A percentile compares a stretch with the other conserved stretches of the same genome.
phyloP scores from a whole-genome alignment of 176 grass and related monocot genomes.

The Cenchrus fungigraminus region DNA sequence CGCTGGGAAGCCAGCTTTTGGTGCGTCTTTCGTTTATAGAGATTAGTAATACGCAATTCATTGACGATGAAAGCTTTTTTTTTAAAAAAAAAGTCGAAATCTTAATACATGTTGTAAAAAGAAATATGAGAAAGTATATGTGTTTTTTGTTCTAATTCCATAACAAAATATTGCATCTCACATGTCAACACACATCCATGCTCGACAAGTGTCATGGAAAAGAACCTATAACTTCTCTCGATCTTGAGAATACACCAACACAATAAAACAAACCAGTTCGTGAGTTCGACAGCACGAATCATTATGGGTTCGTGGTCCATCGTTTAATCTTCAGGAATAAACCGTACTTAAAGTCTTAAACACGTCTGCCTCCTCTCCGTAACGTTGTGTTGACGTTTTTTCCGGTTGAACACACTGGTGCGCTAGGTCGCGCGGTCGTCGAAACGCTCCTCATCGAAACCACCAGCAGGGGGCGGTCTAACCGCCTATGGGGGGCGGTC shows the following conservation, averaged over 20 bases:
- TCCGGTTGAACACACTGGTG: too few relatives aligned
- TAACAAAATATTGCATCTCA: not conserved
- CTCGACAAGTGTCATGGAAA: not conserved
- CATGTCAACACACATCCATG: not conserved
- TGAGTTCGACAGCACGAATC: not conserved
- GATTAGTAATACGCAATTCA: too few relatives aligned
- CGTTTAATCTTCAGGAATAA: not conserved
- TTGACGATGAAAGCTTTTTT: too few relatives aligned
- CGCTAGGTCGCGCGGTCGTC: too few relatives aligned
- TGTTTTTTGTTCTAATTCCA: not conserved
- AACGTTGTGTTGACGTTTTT: not conserved
- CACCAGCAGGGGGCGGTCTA: too few relatives aligned
- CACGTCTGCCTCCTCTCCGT: not conserved
- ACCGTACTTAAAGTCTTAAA: not conserved
- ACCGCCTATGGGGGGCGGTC: too few relatives aligned
- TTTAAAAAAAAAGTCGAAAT: too few relatives aligned
- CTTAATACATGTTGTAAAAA: too few relatives aligned
- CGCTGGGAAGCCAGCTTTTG: too few relatives aligned
- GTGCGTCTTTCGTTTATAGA: too few relatives aligned
- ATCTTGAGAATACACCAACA: not conserved
- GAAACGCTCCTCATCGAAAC: too few relatives aligned
- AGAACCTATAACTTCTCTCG: not conserved
- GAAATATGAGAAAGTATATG: too few relatives aligned
- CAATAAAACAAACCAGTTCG: not conserved
- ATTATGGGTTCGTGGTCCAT: constrained; percentile 11